Evolutionary conservation across 352 stramenopile genomes (phyloP).

Genomic region (Lagenidium sp.): DNA sequence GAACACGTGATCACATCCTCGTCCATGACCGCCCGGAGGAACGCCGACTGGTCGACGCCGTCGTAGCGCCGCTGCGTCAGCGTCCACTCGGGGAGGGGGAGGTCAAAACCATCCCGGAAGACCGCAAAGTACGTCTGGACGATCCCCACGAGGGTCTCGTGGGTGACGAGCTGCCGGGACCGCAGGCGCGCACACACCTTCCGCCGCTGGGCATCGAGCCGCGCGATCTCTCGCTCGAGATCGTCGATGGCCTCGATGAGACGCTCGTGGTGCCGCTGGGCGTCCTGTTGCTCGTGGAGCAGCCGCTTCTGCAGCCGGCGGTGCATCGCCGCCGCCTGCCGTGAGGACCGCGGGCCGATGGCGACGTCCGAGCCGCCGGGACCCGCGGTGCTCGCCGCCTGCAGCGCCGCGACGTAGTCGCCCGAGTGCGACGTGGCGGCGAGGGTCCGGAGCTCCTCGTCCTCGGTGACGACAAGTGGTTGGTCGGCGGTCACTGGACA

Average conservation of each 20-base stretch:
- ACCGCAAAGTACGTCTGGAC: slow-evolving; percentile 3
- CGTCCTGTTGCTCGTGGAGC: background rate
- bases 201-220: too few species aligned
- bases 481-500: too few species aligned
- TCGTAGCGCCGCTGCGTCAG: background rate
- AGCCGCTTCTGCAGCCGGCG: background rate
- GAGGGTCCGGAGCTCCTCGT: background rate
- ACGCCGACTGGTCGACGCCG: background rate
- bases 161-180: background rate
- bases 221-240: too few species aligned
- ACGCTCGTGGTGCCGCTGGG: too few species aligned
- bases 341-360: background rate
- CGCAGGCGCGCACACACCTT: background rate
- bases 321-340: slow-evolving; percentile 5
- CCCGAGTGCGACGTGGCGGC: background rate
- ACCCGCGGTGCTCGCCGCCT: too few species aligned
- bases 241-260: too few species aligned
- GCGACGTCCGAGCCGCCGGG: too few species aligned
- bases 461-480: background rate
- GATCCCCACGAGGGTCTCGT: background rate
- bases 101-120: slow-evolving; percentile 2
- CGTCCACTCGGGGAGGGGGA: background rate
- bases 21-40: slow-evolving; percentile 1
- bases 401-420: slow-evolving; percentile 4
- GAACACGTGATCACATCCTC: slow-evolving; percentile 3